phyloP scores from a whole-genome alignment of 2,329 filamentous ascomycete species.

The Endothia cerciana region DNA sequence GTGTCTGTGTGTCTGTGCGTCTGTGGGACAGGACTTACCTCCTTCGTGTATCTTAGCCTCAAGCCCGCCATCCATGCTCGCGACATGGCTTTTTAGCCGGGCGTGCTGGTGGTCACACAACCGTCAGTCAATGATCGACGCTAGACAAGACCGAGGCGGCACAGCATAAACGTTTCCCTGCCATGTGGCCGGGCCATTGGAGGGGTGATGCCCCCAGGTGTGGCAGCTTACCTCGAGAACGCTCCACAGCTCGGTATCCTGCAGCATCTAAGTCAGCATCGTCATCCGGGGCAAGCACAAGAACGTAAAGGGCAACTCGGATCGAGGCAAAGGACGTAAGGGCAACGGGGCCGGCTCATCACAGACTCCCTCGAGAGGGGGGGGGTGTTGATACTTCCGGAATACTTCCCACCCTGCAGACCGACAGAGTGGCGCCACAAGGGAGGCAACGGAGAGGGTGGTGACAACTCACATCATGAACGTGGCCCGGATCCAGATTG shows the following conservation, averaged over 20 bases:
- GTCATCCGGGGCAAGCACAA: conserved; percentile 20
- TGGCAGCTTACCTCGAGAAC: conserved; percentile 72
- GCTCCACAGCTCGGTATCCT: conserved; percentile 93
- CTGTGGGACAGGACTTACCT: conserved; percentile 61
- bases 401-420: neutral
- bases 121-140: conserved; percentile 33
- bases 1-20: neutral
- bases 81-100: conserved; percentile 86
- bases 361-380: neutral
- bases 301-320: conserved; percentile 13
- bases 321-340: conserved; percentile 2
- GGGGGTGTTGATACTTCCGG: neutral
- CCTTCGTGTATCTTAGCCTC: conserved; percentile 93
- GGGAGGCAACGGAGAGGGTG: neutral
- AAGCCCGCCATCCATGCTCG: conserved; percentile 83
- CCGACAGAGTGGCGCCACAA: conserved; percentile 4
- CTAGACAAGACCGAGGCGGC: conserved; percentile 41
- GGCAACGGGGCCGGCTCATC: neutral
- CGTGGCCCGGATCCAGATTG: conserved; percentile 92
- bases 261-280: conserved; percentile 30
- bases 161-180: conserved; percentile 28
- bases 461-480: conserved; percentile 65
- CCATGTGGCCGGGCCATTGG: conserved; percentile 31
- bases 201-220: conserved; percentile 24
- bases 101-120: conserved; percentile 66